Evolutionary conservation across 768 basidiomycete species (phyloP).

Genomic region (Boletus eberwhitei): DNA sequence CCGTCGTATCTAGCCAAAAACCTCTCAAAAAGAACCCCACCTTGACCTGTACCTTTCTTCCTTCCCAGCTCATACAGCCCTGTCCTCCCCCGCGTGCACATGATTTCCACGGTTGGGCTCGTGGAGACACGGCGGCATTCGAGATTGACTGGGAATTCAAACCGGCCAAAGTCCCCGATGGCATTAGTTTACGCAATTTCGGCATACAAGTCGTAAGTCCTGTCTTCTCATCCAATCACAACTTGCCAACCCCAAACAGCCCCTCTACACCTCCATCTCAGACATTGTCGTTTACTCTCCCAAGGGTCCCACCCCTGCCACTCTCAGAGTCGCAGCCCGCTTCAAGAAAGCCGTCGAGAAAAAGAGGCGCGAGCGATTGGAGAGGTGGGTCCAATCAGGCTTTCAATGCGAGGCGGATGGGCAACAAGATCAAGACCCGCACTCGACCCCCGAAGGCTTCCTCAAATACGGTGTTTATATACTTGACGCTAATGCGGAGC

Average conservation of each 20-base stretch:
- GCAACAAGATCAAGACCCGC: slow-evolving; percentile 17
- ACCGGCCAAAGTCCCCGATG: slow-evolving; percentile 71
- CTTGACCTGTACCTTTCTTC: slow-evolving; percentile 51
- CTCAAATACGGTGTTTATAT: slow-evolving; percentile 32
- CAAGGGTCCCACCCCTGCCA: slow-evolving; percentile 50
- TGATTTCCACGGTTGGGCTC: slow-evolving; percentile 21
- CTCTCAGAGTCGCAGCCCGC: slow-evolving; percentile 58
- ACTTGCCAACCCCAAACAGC: slow-evolving; percentile 40
- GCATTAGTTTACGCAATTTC: slow-evolving; percentile 83
- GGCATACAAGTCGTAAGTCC: slow-evolving; percentile 80
- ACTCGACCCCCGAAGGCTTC: slow-evolving; percentile 26
- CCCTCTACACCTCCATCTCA: slow-evolving; percentile 83
- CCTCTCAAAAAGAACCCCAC: slow-evolving; percentile 29
- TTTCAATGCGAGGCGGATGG: slow-evolving; percentile 5
- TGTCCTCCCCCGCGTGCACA: slow-evolving; percentile 16
- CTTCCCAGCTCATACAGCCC: slow-evolving; percentile 41
- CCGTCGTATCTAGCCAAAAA: slow-evolving; percentile 6
- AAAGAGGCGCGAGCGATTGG: slow-evolving; percentile 50
- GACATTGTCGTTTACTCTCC: slow-evolving; percentile 89
- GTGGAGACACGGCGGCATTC: slow-evolving; percentile 12
- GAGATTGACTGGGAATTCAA: slow-evolving; percentile 59
- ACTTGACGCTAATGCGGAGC: slow-evolving; percentile 28
- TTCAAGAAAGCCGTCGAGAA: slow-evolving; percentile 61
- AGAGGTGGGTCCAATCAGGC: slow-evolving; percentile 19
- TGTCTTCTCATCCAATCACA: neutral